Base-by-base conservation (phyloP, 306 rosid species). In the Cicer cuneatum region DNA sequence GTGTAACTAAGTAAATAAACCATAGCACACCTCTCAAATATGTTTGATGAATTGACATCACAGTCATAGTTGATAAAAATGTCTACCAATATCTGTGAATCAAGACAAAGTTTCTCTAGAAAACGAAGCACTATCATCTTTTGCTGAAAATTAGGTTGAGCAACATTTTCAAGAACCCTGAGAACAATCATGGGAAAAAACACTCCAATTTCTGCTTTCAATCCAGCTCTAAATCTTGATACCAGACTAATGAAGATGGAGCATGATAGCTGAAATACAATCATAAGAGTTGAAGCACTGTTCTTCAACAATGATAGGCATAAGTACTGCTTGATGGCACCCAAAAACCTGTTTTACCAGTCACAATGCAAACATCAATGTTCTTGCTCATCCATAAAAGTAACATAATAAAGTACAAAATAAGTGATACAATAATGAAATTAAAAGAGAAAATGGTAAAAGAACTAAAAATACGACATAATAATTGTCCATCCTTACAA, bases 111-210 rank as follows among this genome's bases (percentile, higher is more conserved):
- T 89, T 85, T 92, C 87, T 89, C 99, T 10, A 95, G 93, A 89
- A 92, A 95, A 82, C 97, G 92, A 80, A 95, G 99, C 74, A 95
- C 99, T 73, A 87, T 92, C 83, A 95, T 92, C 91, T 95, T 95
- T 85, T 92, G 99, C 88, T 92, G 99, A 79, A 90, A 95, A 83
- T 92, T 92, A 13, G 99, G 98, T 73, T 95, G 99, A 59, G 97
- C 90, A 49, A 95, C 97, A 87, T 95, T 95, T 85, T 95, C 99
- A 75, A 95, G 82, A 75, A 95, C 99, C 81, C 99, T 89, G 82
- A 95, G 91, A 76, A 95, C 98, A 82, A 95, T 95, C 99, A 95
- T 95, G 53, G 99, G 99, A 78, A 86, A 95, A 83, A 95, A 95
- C 1, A 95, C 98, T 78, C 99, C 99, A 72, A 95, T 95, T 86